Conservation (phyloP, 257 asterid genomes). For the Petunia axillaris region DNA sequence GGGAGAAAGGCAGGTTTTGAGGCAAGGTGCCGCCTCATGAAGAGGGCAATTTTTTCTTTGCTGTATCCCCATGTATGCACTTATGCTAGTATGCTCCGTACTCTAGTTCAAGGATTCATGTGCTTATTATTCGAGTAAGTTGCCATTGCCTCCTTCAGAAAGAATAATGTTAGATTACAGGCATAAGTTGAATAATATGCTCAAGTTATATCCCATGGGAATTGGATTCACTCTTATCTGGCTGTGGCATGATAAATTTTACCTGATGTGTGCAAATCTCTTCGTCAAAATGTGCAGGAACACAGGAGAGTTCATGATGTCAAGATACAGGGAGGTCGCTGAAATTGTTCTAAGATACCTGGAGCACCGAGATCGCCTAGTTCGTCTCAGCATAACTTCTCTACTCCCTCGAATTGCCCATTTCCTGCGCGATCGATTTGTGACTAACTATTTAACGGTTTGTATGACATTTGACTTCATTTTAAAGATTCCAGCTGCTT, state of each 20-base stretch:
- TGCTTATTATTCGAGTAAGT: background rate
- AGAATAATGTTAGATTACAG: background rate
- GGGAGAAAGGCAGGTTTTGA: background rate
- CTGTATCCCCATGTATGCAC: background rate
- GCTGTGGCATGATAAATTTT: constrained; percentile 11
- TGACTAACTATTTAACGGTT: constrained; percentile 91
- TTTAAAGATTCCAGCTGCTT: constrained; percentile 23
- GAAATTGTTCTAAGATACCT: constrained; percentile 96
- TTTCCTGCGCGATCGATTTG: constrained; percentile 98
- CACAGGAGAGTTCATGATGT: constrained; percentile 99
- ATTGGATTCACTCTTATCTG: background rate
- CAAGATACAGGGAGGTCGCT: constrained; percentile 98
- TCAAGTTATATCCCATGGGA: background rate
- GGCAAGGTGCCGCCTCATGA: constrained; percentile 7
- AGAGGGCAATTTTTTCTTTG: constrained; percentile 15
- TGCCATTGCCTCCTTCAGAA: background rate
- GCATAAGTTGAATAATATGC: background rate
- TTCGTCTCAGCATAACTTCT: constrained; percentile 99
- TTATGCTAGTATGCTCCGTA: constrained; percentile 17
- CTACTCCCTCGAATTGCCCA: constrained; percentile 98
- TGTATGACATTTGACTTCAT: constrained; percentile 31
- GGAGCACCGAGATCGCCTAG: constrained; percentile 95
- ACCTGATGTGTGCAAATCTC: constrained; percentile 19
- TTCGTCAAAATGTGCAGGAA: constrained; percentile 63
- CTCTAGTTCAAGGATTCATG: constrained; percentile 8